phyloP scores from a whole-genome alignment of 2,329 filamentous ascomycete species.

The Alternaria conjuncta region DNA sequence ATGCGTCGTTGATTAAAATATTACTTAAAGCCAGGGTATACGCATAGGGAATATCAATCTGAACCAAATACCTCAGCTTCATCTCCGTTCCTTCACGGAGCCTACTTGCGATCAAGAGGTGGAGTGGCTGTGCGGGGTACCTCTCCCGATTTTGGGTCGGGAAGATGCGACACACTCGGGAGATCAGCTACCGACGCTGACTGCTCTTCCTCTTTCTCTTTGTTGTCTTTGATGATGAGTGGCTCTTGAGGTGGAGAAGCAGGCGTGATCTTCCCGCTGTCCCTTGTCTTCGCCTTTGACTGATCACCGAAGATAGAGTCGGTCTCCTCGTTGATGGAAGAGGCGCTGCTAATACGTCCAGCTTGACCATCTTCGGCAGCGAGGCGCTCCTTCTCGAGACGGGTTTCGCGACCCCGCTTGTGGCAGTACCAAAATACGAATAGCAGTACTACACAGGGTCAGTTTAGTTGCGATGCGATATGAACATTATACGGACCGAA shows the following conservation, averaged over 20 bases:
- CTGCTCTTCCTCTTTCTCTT: conserved; percentile 25
- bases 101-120: conserved; percentile 18
- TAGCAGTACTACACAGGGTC: conserved; percentile 67
- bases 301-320: conserved; percentile 36
- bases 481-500: conserved; percentile 74
- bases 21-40: conserved; percentile 20
- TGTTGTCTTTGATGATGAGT: conserved; percentile 37
- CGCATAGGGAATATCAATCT: conserved; percentile 23
- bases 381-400: conserved; percentile 69
- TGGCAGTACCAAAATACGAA: conserved; percentile 99
- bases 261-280: conserved; percentile 18
- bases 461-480: conserved; percentile 12
- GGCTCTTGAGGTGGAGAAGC: conserved; percentile 24
- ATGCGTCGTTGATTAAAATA: conserved; percentile 5
- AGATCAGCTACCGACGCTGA: conserved; percentile 39
- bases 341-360: conserved; percentile 35
- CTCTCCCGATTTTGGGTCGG: conserved; percentile 36
- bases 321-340: conserved; percentile 37
- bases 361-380: conserved; percentile 39
- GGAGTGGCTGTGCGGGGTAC: conserved; percentile 18
- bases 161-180: conserved; percentile 46
- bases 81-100: neutral
- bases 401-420: conserved; percentile 86
- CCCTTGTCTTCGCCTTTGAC: conserved; percentile 24
- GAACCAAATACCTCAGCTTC: conserved; percentile 8